Conservation (phyloP, 2,329 filamentous ascomycete genomes). For the Zymoseptoria passerinii region DNA sequence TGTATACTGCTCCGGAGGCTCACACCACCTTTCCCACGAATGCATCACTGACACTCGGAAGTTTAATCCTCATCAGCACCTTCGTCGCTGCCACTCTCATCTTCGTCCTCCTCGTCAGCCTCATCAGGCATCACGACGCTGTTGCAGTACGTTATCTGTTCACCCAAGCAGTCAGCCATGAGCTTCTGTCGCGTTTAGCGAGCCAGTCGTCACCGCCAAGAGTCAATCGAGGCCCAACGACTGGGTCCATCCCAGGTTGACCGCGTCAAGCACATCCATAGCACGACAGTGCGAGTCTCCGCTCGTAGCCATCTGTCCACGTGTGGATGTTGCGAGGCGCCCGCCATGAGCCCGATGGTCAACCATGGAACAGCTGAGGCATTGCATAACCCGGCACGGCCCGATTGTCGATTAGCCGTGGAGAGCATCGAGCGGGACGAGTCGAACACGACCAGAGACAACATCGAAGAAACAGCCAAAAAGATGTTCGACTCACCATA, state of each 20-base stretch:
- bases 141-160: slow-evolving; percentile 44
- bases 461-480: not conserved
- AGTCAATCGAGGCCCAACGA: not conserved
- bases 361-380: not conserved
- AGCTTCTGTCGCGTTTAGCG: not conserved
- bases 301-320: not conserved
- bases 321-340: not conserved
- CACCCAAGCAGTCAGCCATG: not conserved
- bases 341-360: not conserved
- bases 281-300: not conserved
- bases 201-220: not conserved
- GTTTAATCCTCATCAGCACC: slow-evolving; percentile 18
- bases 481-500: slow-evolving; percentile 59
- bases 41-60: not conserved
- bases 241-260: not conserved
- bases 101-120: slow-evolving; percentile 23
- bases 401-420: not conserved
- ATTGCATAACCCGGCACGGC: not conserved
- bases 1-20: not conserved
- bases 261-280: not conserved
- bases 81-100: slow-evolving; percentile 22
- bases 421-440: not conserved
- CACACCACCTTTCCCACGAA: not conserved
- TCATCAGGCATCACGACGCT: slow-evolving; percentile 44
- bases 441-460: not conserved